These are phyloP conservation scores for Polygonum aviculare DNA, from an alignment of 148 eudicot species.

Conservation along the genomic window DNA sequence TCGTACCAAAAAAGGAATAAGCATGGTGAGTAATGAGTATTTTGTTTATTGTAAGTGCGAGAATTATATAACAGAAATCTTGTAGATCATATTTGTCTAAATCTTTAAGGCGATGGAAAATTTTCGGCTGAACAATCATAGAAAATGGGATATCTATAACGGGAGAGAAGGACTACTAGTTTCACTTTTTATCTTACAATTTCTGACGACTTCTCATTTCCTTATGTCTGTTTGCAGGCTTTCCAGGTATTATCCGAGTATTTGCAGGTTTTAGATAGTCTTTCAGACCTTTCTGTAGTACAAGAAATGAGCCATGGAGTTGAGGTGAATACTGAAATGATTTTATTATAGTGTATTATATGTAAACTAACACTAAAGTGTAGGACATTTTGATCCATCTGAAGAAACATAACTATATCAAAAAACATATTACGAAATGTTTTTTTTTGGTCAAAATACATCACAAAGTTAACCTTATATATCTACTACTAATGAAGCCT, in stretches of 20 bases:
- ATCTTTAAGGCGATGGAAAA: not conserved
- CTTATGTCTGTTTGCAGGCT: constrained; percentile 48
- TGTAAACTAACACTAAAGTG: not conserved
- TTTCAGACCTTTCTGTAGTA: constrained; percentile 65
- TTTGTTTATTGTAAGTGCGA: not conserved
- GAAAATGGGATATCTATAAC: not conserved
- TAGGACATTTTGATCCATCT: not conserved
- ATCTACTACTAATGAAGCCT: not conserved
- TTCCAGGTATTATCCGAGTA: constrained; percentile 88
- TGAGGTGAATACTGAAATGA: constrained; percentile 46
- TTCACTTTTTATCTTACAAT: not conserved
- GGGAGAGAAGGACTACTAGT: not conserved
- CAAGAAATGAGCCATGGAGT: constrained; percentile 91
- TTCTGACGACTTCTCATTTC: constrained; percentile 10
- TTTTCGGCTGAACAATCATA: not conserved
- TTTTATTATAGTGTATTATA: not conserved
- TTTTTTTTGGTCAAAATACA: no score
- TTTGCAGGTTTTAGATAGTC: constrained; percentile 79
- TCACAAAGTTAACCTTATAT: not conserved
- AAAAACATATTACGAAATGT: not conserved
- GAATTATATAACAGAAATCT: not conserved
- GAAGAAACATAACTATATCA: no score
- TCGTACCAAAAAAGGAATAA: not conserved
- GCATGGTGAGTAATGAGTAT: not conserved
- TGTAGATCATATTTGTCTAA: not conserved